These are phyloP conservation scores for Colletotrichum sp. DNA, from an alignment of 2,329 filamentous ascomycete genomes.

Conservation along the genomic window DNA sequence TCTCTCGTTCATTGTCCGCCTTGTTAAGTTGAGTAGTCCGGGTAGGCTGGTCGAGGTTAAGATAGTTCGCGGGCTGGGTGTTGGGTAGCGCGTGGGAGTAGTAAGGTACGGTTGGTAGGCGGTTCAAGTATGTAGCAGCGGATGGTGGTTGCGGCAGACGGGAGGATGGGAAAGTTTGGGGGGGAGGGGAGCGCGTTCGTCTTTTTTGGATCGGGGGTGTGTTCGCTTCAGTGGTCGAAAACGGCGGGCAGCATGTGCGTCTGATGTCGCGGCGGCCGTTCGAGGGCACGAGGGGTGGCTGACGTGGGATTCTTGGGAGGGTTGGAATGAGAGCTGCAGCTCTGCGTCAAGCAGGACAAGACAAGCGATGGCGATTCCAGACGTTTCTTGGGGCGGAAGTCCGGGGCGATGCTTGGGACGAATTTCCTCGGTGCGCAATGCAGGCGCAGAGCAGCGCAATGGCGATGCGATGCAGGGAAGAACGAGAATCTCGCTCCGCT, in stretches of 20 bases:
- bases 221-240: background rate
- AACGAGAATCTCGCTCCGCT: background rate
- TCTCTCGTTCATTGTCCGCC: slow-evolving; percentile 23
- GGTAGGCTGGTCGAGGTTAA: background rate
- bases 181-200: slow-evolving; percentile 1
- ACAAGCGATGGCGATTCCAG: background rate
- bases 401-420: background rate
- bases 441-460: background rate
- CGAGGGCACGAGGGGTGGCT: background rate
- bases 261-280: background rate
- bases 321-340: background rate
- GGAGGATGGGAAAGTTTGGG: background rate
- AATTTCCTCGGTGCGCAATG: background rate
- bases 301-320: background rate
- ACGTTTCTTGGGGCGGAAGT: background rate
- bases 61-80: background rate
- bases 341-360: background rate
- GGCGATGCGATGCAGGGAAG: background rate
- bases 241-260: background rate
- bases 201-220: background rate
- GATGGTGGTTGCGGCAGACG: background rate
- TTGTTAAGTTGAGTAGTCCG: background rate
- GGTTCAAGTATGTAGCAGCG: background rate
- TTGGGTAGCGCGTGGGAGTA: background rate
- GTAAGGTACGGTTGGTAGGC: background rate